Base-by-base conservation (phyloP, 345 rosid genomes). In the Rhodamnia rubescens region DNA sequence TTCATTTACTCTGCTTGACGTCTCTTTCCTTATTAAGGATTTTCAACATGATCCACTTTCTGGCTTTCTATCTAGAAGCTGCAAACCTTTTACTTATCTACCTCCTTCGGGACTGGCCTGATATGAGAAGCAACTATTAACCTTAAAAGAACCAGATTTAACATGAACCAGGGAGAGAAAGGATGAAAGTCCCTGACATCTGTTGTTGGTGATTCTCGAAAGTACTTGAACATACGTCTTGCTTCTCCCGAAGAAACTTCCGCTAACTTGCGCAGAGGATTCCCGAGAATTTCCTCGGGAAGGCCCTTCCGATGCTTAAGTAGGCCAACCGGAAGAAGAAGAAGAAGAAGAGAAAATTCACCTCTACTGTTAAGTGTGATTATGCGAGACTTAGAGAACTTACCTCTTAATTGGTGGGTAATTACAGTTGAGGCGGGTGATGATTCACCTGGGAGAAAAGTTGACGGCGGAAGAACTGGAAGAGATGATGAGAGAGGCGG, bases 381-480 rank as follows among this genome's bases (percentile, higher is more conserved):
- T 69, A 42, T 36, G 80, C 40, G 10, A 36, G 26, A 21, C 47
- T 18, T 69, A 69, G 26, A 44, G 80, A 69, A 44, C 40, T 69
- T 36, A 64, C 74, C 74, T 84, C n/a, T 44, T 36, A 50, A 51
- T 16, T 29, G 36, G 36, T 44, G 82, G 49, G 11, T 74, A 40
- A 40, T n/a, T 88, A 88, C 92, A 93, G 95, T 51, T 92, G 90
- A 92, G 92, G 88, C 87, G 85, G 15, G 93, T 87, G 51, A 92
- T 94, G 97, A 86, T 90, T 49, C 90, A 88, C 47, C 57, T 92
- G 24, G 97, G 94, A 49, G 95, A 90, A 88, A 93, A 85, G 42
- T 52, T 89, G 80, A 90, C 92, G 42, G 94, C 91, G 16, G 92
- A 93, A 84, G 95, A 94, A 89, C 12, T 90, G 6, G 91, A 90